These are phyloP conservation scores for Juncus effusus DNA, from an alignment of 176 grass and related monocot species.

Conservation along the genomic window DNA sequence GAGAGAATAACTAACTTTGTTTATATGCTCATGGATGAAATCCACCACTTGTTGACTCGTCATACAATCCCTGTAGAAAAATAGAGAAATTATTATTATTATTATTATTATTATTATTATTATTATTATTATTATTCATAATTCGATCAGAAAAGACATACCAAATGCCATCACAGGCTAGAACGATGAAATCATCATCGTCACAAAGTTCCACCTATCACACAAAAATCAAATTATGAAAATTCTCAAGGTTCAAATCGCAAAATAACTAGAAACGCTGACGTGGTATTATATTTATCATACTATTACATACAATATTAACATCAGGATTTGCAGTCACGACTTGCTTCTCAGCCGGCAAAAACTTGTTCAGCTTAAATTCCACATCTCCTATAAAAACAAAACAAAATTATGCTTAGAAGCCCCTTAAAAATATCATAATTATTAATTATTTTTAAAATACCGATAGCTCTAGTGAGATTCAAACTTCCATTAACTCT, in stretches of 20 bases:
- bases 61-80: slow-evolving; percentile 79
- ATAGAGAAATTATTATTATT: slow-evolving; percentile 23
- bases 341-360: slow-evolving; percentile 85
- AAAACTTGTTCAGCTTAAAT: slow-evolving; percentile 91
- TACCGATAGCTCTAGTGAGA: slow-evolving; percentile 87
- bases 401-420: not conserved
- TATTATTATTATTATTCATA: too few relatives aligned
- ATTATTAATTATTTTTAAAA: slow-evolving; percentile 14
- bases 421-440: slow-evolving; percentile 20
- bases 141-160: slow-evolving; percentile 26
- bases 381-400: slow-evolving; percentile 69
- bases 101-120: slow-evolving; percentile 12
- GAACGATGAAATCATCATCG: slow-evolving; percentile 85
- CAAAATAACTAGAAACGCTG: not conserved
- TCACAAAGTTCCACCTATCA: slow-evolving; percentile 79
- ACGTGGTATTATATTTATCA: not conserved
- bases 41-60: slow-evolving; percentile 90
- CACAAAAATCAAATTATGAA: slow-evolving; percentile 13
- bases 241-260: slow-evolving; percentile 1
- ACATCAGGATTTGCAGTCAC: slow-evolving; percentile 81
- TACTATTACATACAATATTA: slow-evolving; percentile 50
- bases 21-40: slow-evolving; percentile 85
- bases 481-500: slow-evolving; percentile 97
- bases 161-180: slow-evolving; percentile 98
- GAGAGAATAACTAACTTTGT: slow-evolving; percentile 38